phyloP scores from a whole-genome alignment of 176 grass and related monocot species.

The Ampelocalamus luodianensis region DNA sequence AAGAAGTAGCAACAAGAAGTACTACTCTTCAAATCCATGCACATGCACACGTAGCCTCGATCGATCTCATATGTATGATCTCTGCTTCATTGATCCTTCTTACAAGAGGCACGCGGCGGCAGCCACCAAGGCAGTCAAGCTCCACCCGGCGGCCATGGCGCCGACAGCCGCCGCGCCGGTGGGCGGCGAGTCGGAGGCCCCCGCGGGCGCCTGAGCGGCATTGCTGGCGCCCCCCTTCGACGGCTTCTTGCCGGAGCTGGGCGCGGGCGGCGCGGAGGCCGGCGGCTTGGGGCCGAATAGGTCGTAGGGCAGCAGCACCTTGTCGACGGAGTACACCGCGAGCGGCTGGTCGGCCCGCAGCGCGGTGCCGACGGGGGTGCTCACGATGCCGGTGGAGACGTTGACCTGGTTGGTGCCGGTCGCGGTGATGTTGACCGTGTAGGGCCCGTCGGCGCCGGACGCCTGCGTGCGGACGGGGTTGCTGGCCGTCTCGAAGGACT shows the following conservation, averaged over 20 bases:
- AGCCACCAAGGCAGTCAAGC: conserved; percentile 7
- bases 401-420: conserved; percentile 58
- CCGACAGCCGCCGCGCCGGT: conserved; percentile 10
- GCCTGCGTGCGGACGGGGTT: conserved; percentile 91
- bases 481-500: conserved; percentile 73
- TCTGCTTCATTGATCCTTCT: neutral
- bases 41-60: conserved; percentile 36
- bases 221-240: conserved; percentile 33
- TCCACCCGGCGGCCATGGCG: conserved; percentile 43
- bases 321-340: conserved; percentile 81
- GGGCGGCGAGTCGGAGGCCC: neutral
- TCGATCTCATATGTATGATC: neutral
- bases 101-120: conserved; percentile 42
- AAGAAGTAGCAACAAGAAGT: neutral
- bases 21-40: conserved; percentile 33
- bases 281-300: conserved; percentile 75
- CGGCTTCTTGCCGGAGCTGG: conserved; percentile 21
- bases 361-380: conserved; percentile 46
- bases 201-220: conserved; percentile 23
- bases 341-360: conserved; percentile 49
- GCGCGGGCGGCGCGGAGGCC: conserved; percentile 46
- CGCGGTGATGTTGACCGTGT: conserved; percentile 79
- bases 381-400: conserved; percentile 74
- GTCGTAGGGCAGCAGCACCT: conserved; percentile 65
- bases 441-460: conserved; percentile 66